Evolutionary conservation across 116 monocot genomes (phyloP).

Genomic region (Dioscorea cayenensis): DNA sequence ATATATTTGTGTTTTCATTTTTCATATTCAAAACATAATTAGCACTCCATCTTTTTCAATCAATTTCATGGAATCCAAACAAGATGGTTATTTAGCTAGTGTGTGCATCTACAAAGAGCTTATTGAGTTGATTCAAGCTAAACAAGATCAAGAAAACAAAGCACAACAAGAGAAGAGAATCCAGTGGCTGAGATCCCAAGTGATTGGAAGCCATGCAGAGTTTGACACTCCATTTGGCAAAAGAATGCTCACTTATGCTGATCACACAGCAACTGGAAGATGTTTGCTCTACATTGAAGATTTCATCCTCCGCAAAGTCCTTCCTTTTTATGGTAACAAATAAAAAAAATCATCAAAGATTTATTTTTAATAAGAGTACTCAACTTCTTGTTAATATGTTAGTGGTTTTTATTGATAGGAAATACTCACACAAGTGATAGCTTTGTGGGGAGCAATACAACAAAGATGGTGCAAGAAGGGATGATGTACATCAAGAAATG

Average conservation of each 20-base stretch:
- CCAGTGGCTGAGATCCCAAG: slow-evolving; percentile 25
- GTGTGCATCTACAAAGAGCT: not conserved
- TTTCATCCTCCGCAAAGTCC: slow-evolving; percentile 23
- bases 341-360: not conserved
- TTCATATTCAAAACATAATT: no score
- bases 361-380: not conserved
- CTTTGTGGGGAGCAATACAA: slow-evolving; percentile 37
- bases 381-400: not conserved
- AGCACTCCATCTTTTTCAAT: no score
- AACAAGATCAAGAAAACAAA: not conserved
- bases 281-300: slow-evolving; percentile 33
- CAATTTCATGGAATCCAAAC: not conserved
- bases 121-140: not conserved
- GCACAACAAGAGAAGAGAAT: not conserved
- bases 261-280: slow-evolving; percentile 53
- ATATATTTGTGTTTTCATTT: no score
- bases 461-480: slow-evolving; percentile 20
- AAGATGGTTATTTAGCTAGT: not conserved
- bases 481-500: slow-evolving; percentile 30
- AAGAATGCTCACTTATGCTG: slow-evolving; percentile 32
- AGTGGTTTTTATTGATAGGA: not conserved
- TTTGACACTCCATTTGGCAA: slow-evolving; percentile 28
- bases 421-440: slow-evolving; percentile 58
- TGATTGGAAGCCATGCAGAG: slow-evolving; percentile 17
- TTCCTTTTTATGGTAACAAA: slow-evolving; percentile 45